Evolutionary conservation across 2,329 filamentous ascomycete species (phyloP).

Genomic region (Xylariaceae sp.): DNA sequence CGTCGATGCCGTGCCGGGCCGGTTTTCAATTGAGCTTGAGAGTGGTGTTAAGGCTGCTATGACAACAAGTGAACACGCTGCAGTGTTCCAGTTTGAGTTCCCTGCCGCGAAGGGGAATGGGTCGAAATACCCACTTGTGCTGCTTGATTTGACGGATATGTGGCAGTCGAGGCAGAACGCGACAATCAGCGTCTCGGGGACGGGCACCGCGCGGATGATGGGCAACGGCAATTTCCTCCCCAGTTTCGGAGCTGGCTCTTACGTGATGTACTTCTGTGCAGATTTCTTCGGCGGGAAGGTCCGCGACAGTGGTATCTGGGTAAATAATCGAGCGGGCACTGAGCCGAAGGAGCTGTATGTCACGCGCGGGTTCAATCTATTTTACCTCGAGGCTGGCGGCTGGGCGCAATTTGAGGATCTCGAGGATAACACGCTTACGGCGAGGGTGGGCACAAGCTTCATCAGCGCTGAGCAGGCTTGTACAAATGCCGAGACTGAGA

Average conservation of each 20-base stretch:
- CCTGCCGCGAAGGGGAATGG: slow-evolving; percentile 29
- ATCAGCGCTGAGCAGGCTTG: slow-evolving; percentile 60
- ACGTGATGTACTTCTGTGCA: slow-evolving; percentile 56
- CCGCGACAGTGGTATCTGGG: slow-evolving; percentile 36
- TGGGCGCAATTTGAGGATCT: slow-evolving; percentile 52
- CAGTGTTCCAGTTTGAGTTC: slow-evolving; percentile 59
- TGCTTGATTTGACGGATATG: slow-evolving; percentile 59
- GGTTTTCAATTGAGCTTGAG: slow-evolving; percentile 54
- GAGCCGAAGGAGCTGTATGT: slow-evolving; percentile 36
- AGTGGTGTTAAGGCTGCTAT: slow-evolving; percentile 54
- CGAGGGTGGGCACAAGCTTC: slow-evolving; percentile 61
- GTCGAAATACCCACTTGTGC: slow-evolving; percentile 44
- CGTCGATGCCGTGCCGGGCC: slow-evolving; percentile 48
- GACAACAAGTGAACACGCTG: slow-evolving; percentile 57
- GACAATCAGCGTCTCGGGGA: slow-evolving; percentile 46
- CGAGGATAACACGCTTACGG: slow-evolving; percentile 47
- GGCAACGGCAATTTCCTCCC: slow-evolving; percentile 57
- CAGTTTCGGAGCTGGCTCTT: slow-evolving; percentile 58
- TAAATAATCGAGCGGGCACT: slow-evolving; percentile 37
- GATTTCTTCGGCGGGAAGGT: slow-evolving; percentile 49
- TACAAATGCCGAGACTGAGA: slow-evolving; percentile 57
- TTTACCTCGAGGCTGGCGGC: slow-evolving; percentile 45
- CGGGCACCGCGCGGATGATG: slow-evolving; percentile 48
- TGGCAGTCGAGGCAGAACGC: slow-evolving; percentile 48
- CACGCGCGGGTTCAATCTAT: slow-evolving; percentile 40